phyloP scores from a whole-genome alignment of 202 grass and related monocot genomes.

The Eragrostis tef region DNA sequence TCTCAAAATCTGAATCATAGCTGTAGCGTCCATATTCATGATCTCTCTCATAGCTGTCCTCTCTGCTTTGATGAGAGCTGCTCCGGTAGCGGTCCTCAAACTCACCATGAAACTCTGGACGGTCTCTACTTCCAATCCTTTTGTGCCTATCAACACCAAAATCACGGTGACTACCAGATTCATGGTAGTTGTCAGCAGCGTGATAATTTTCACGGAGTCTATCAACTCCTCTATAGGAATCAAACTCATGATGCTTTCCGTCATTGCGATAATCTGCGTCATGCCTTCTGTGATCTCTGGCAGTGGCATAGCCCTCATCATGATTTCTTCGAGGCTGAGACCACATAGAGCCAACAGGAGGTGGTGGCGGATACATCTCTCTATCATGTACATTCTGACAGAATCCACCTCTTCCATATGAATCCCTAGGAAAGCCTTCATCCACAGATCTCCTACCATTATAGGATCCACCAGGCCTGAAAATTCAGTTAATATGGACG shows the following conservation, averaged over 20 bases:
- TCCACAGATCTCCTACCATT: conserved; percentile 74
- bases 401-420: conserved; percentile 73
- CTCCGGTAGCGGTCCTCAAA: conserved; percentile 58
- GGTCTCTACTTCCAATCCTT: conserved; percentile 77
- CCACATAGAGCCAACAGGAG: conserved; percentile 62
- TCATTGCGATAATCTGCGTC: conserved; percentile 31
- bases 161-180: conserved; percentile 66
- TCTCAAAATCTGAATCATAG: conserved; percentile 73
- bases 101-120: conserved; percentile 57
- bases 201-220: conserved; percentile 63
- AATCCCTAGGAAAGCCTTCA: conserved; percentile 69
- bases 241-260: too few species aligned
- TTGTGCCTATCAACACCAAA: conserved; percentile 81
- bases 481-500: conserved; percentile 51
- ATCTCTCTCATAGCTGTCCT: conserved; percentile 68
- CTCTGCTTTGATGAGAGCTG: conserved; percentile 62
- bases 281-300: conserved; percentile 77
- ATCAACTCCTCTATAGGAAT: conserved; percentile 51
- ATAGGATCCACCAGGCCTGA: conserved; percentile 77
- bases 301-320: conserved; percentile 64
- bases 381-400: conserved; percentile 64
- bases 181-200: conserved; percentile 58
- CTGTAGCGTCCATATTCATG: conserved; percentile 55
- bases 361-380: conserved; percentile 70
- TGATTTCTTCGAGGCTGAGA: conserved; percentile 81